Evolutionary conservation across 306 rosid genomes (phyloP).

Genomic region (Rosa chinensis): DNA sequence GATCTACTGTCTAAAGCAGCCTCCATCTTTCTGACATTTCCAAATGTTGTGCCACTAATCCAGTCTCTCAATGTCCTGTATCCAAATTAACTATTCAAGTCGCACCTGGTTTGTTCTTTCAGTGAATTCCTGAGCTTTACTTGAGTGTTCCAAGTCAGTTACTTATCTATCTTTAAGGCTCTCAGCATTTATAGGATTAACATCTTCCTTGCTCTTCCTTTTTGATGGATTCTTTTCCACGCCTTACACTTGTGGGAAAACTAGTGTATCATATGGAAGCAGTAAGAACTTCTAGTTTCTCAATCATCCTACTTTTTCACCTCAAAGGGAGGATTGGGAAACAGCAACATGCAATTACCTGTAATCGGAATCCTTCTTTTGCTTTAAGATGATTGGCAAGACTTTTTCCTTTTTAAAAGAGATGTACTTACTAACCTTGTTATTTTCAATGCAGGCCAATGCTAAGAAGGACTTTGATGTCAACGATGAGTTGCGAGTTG

Average conservation of each 20-base stretch:
- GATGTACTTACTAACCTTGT: neutral
- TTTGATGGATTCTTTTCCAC: neutral
- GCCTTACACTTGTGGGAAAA: neutral
- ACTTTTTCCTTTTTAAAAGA: neutral
- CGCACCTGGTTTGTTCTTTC: neutral
- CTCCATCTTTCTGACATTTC: neutral
- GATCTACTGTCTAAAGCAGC: neutral
- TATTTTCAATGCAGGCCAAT: slow-evolving; percentile 50
- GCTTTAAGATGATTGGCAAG: neutral
- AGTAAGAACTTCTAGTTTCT: neutral
- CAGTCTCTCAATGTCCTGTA: neutral
- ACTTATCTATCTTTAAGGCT: neutral
- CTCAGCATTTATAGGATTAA: neutral
- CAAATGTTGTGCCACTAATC: neutral
- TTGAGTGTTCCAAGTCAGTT: neutral
- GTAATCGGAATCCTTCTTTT: neutral
- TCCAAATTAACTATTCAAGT: neutral
- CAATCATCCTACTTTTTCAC: neutral
- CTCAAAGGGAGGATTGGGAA: neutral
- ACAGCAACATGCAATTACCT: neutral
- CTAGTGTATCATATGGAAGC: neutral
- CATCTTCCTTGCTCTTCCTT: neutral
- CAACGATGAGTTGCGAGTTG: slow-evolving; percentile 64
- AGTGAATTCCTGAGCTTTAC: neutral
- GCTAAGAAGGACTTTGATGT: slow-evolving; percentile 41